Evolutionary conservation across 2,329 filamentous ascomycete genomes (phyloP).

Genomic region (Fusarium incarnatum): DNA sequence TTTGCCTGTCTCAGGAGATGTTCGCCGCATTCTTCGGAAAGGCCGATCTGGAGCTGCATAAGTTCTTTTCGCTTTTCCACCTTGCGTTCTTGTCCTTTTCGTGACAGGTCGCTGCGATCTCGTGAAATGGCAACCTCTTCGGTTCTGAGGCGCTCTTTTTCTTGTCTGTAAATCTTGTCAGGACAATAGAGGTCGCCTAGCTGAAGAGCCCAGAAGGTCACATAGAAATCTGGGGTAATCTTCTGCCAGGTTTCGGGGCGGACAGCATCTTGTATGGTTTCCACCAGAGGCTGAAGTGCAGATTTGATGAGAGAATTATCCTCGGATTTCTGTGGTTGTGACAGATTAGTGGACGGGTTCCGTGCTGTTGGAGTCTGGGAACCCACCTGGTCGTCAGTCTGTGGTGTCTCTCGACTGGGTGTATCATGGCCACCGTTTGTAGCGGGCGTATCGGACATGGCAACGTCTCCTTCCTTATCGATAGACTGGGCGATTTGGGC

Average conservation of each 20-base stretch:
- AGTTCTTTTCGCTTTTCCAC: slow-evolving; percentile 74
- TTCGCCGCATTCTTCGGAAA: slow-evolving; percentile 78
- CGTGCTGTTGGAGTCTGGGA: slow-evolving; percentile 13
- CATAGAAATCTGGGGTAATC: slow-evolving; percentile 84
- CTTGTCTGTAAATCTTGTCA: slow-evolving; percentile 80
- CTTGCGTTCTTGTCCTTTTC: slow-evolving; percentile 73
- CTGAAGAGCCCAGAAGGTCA: slow-evolving; percentile 91
- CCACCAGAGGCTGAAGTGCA: slow-evolving; percentile 76
- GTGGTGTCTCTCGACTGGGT: slow-evolving; percentile 44
- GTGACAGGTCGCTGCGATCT: slow-evolving; percentile 78
- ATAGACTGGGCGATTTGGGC: slow-evolving; percentile 44
- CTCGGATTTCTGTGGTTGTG: slow-evolving; percentile 49
- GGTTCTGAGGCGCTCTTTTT: slow-evolving; percentile 75
- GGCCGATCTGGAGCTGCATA: slow-evolving; percentile 73
- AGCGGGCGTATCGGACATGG: slow-evolving; percentile 58
- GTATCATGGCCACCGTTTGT: slow-evolving; percentile 44
- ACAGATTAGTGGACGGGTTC: slow-evolving; percentile 43
- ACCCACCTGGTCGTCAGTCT: slow-evolving; percentile 51
- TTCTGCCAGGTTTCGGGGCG: slow-evolving; percentile 74
- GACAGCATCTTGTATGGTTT: slow-evolving; percentile 71
- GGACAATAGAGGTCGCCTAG: slow-evolving; percentile 84
- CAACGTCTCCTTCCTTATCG: slow-evolving; percentile 69
- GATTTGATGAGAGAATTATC: slow-evolving; percentile 50
- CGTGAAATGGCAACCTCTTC: slow-evolving; percentile 75
- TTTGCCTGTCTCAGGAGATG: slow-evolving; percentile 76